phyloP scores from a whole-genome alignment of 345 rosid species.

The Dovyalis caffra region DNA sequence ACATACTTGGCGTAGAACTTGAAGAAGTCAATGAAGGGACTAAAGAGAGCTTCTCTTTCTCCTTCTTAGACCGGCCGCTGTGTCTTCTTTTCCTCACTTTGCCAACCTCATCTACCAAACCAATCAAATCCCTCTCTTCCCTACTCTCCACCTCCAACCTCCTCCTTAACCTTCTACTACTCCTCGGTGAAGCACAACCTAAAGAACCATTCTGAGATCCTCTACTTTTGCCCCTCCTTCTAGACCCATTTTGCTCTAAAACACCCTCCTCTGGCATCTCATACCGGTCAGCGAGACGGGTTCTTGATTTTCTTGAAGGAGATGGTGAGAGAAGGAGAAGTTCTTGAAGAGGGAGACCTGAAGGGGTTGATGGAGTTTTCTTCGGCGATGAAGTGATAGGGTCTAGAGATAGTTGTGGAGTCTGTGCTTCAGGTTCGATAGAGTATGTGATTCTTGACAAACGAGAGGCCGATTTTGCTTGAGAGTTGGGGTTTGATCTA shows the following conservation, averaged over 20 bases:
- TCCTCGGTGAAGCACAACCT: slow-evolving; percentile 58
- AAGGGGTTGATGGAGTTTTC: slow-evolving; percentile 40
- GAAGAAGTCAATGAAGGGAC: slow-evolving; percentile 46
- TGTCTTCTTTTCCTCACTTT: slow-evolving; percentile 55
- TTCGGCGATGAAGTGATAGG: slow-evolving; percentile 45
- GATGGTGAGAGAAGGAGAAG: slow-evolving; percentile 73
- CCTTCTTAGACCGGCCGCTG: slow-evolving; percentile 63
- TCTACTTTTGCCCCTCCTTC: slow-evolving; percentile 54
- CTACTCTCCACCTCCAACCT: slow-evolving; percentile 59
- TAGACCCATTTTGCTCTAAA: slow-evolving; percentile 42
- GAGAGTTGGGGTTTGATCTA: slow-evolving; percentile 42
- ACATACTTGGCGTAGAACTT: slow-evolving; percentile 48
- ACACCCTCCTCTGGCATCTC: slow-evolving; percentile 59
- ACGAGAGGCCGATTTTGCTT: slow-evolving; percentile 65
- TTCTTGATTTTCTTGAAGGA: slow-evolving; percentile 53
- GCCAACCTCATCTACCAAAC: slow-evolving; percentile 42
- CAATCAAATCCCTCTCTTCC: slow-evolving; percentile 58
- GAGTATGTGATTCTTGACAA: slow-evolving; percentile 42
- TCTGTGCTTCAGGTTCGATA: slow-evolving; percentile 23
- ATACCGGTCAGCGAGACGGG: slow-evolving; percentile 60
- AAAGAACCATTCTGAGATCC: slow-evolving; percentile 44
- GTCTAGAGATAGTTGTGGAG: slow-evolving; percentile 46
- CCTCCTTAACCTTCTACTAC: slow-evolving; percentile 54
- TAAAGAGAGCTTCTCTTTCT: slow-evolving; percentile 68
- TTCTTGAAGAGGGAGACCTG: slow-evolving; percentile 49